These are phyloP conservation scores for Trifolium dubium DNA, from an alignment of 306 rosid genomes.

Conservation along the genomic window DNA sequence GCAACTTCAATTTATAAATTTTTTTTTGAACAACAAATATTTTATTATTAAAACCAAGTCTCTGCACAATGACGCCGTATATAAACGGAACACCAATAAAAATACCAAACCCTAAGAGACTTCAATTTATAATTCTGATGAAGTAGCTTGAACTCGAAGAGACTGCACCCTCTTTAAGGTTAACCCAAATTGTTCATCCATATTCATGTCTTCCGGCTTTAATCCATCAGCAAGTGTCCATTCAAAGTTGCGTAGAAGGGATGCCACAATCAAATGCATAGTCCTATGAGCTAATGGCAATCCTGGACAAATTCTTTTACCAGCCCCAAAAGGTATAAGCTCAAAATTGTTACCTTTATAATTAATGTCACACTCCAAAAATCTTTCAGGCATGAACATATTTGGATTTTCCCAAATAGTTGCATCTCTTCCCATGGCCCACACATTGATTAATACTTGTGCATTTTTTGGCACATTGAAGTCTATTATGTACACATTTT, in stretches of 20 bases:
- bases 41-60: too few relatives aligned
- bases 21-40: too few relatives aligned
- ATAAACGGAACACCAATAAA: too few relatives aligned
- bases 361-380: background rate
- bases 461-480: conserved; percentile 1
- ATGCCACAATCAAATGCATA: background rate
- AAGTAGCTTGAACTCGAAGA: background rate
- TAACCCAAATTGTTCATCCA: background rate
- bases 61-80: too few relatives aligned
- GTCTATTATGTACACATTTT: background rate
- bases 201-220: background rate
- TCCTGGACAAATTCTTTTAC: conserved; percentile 3
- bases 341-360: background rate
- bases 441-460: background rate
- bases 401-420: background rate
- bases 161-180: background rate
- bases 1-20: too few relatives aligned
- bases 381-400: background rate
- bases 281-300: background rate
- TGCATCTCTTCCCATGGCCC: conserved; percentile 8
- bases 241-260: conserved; percentile 2
- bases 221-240: background rate
- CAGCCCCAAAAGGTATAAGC: background rate
- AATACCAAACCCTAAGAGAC: too few relatives aligned
- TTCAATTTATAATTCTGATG: background rate